A percentile compares a stretch with the other conserved stretches of the same genome.
Evolutionary conservation across 2,329 filamentous ascomycete genomes (phyloP).

Genomic region (Leptoxyphium fumago): DNA sequence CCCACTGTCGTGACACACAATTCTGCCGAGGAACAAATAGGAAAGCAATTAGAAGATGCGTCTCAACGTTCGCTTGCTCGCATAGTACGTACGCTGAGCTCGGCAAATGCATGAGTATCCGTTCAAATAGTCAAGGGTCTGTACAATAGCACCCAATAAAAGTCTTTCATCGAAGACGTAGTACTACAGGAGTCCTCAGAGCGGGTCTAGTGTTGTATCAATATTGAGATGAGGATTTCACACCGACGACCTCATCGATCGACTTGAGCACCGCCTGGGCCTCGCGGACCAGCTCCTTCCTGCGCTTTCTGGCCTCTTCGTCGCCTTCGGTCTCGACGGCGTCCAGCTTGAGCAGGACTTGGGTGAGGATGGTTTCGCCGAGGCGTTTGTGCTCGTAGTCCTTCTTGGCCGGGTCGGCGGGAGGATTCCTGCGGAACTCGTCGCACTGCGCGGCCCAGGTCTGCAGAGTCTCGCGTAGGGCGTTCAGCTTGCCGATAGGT

Average conservation of each 20-base stretch:
- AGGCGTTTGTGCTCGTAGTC: slow-evolving; percentile 62
- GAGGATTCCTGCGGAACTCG: slow-evolving; percentile 47
- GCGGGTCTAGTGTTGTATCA: not conserved
- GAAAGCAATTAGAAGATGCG: too few relatives aligned
- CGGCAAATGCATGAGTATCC: too few relatives aligned
- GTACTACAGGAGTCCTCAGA: not conserved
- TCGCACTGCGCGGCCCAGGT: slow-evolving; percentile 50
- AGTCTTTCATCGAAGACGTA: not conserved
- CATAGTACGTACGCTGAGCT: too few relatives aligned
- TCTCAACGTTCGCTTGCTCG: too few relatives aligned
- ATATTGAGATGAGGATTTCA: not conserved
- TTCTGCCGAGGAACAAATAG: too few relatives aligned
- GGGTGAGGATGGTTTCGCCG: slow-evolving; percentile 60
- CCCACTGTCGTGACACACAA: too few relatives aligned
- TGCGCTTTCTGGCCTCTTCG: slow-evolving; percentile 44
- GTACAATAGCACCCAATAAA: not conserved
- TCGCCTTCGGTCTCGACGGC: slow-evolving; percentile 60
- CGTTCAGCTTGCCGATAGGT: slow-evolving; percentile 49
- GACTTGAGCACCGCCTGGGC: slow-evolving; percentile 52
- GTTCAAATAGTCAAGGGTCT: not conserved
- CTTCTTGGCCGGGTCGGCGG: slow-evolving; percentile 50
- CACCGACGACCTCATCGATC: slow-evolving; percentile 37
- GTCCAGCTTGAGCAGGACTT: slow-evolving; percentile 64
- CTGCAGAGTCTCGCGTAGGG: slow-evolving; percentile 50
- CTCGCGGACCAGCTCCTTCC: slow-evolving; percentile 60